A percentile compares a stretch with the other conserved stretches of the same genome.
phyloP scores from a whole-genome alignment of 2,329 filamentous ascomycete genomes.

The Botryotinia convoluta region DNA sequence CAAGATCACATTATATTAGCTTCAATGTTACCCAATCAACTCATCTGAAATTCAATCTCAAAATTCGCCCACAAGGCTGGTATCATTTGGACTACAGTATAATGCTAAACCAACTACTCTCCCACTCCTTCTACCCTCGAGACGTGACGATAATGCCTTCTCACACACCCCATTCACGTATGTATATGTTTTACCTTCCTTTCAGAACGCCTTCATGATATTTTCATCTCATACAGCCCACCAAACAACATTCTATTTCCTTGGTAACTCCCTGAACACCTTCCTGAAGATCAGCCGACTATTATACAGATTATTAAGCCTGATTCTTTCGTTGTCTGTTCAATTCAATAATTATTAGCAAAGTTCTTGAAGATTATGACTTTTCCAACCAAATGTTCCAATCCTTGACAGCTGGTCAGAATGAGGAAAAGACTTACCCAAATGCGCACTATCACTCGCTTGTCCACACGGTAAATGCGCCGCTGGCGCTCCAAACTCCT shows the following conservation, averaged over 20 bases:
- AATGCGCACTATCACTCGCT: slow-evolving; percentile 87
- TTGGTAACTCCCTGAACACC: slow-evolving; percentile 59
- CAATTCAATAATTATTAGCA: not conserved
- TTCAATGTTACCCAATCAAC: not conserved
- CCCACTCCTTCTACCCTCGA: not conserved
- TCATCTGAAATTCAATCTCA: not conserved
- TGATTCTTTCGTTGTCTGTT: slow-evolving; percentile 81
- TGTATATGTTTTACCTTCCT: not conserved
- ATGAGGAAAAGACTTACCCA: slow-evolving; percentile 41
- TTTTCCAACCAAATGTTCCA: not conserved
- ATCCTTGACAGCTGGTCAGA: not conserved
- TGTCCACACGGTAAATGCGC: slow-evolving; percentile 93
- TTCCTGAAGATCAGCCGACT: slow-evolving; percentile 86
- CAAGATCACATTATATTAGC: not conserved
- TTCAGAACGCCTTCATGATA: not conserved
- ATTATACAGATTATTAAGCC: slow-evolving; percentile 84
- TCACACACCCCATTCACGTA: too few relatives aligned
- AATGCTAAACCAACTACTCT: not conserved
- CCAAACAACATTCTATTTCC: slow-evolving; percentile 30
- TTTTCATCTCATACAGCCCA: not conserved
- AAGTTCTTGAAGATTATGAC: not conserved
- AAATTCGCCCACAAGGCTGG: not conserved
- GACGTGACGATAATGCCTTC: not conserved
- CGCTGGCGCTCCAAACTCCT: slow-evolving; percentile 86
- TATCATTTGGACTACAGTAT: not conserved